phyloP scores from a whole-genome alignment of 2,329 filamentous ascomycete species.

The Colletotrichum musae region DNA sequence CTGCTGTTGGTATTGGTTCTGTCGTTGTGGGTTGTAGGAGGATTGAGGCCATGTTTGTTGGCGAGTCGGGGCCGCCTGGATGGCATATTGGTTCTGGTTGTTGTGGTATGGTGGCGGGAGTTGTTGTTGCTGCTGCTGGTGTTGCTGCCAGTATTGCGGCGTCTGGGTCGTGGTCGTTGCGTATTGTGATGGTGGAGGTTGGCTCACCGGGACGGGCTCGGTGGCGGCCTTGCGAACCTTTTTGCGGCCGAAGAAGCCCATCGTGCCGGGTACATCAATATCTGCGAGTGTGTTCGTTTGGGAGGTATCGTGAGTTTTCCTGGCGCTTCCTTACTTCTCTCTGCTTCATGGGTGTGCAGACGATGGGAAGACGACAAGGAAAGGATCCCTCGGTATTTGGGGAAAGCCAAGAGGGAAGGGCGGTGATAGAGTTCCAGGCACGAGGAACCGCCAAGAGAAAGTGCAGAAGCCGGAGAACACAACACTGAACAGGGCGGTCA shows the following conservation, averaged over 20 bases:
- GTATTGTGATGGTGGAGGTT: constrained; percentile 18
- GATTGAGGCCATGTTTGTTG: constrained; percentile 44
- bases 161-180: constrained; percentile 29
- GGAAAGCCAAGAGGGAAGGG: neutral
- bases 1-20: constrained; percentile 43
- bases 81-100: constrained; percentile 26
- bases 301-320: neutral
- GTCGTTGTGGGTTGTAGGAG: constrained; percentile 38
- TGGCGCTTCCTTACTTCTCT: neutral
- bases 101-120: constrained; percentile 25
- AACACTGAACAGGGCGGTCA: neutral
- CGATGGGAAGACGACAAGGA: neutral
- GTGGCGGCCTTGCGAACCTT: constrained; percentile 44
- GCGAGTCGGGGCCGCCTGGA: constrained; percentile 35
- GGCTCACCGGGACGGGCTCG: constrained; percentile 37
- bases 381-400: neutral
- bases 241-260: constrained; percentile 50
- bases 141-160: constrained; percentile 30
- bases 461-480: neutral
- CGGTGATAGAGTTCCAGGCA: constrained; percentile 5
- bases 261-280: constrained; percentile 34
- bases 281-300: neutral
- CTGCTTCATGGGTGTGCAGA: neutral
- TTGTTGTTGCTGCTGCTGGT: constrained; percentile 13
- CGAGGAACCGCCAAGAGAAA: constrained; percentile 17